Evolutionary conservation across 108 stramenopile genomes (phyloP).

Genomic region (Nannochloropsis gaditana): DNA sequence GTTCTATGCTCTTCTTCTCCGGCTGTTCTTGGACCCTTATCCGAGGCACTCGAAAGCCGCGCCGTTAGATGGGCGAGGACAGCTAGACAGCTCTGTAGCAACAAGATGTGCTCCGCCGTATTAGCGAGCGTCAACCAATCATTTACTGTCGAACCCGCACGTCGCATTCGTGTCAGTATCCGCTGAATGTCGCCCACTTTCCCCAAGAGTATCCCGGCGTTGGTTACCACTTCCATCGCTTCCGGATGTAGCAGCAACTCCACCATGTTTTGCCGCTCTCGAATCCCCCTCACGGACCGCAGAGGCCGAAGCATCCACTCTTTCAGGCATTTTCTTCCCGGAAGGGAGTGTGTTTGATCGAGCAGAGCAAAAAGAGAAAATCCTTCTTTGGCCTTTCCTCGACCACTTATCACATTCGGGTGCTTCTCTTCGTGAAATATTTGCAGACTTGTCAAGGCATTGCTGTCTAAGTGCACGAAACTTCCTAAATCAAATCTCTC

Average conservation of each 20-base stretch:
- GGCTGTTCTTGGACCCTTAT: not conserved
- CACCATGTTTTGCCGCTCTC: slow-evolving; percentile 67
- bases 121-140: slow-evolving; percentile 65
- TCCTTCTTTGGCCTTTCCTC: slow-evolving; percentile 73
- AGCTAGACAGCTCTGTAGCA: slow-evolving; percentile 50
- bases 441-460: slow-evolving; percentile 17
- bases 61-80: not conserved
- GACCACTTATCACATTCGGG: slow-evolving; percentile 28
- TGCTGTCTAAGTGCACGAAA: slow-evolving; percentile 26
- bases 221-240: slow-evolving; percentile 50
- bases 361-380: slow-evolving; percentile 79
- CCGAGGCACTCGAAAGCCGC: not conserved
- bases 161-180: slow-evolving; percentile 73
- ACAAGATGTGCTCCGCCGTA: slow-evolving; percentile 61
- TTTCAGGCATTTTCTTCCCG: slow-evolving; percentile 68
- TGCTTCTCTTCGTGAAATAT: slow-evolving; percentile 26
- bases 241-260: slow-evolving; percentile 67
- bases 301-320: slow-evolving; percentile 84
- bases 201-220: slow-evolving; percentile 57
- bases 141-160: slow-evolving; percentile 53
- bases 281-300: slow-evolving; percentile 56
- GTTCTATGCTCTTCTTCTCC: not conserved
- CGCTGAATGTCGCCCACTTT: slow-evolving; percentile 67
- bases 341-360: slow-evolving; percentile 71
- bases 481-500: slow-evolving; percentile 19